Percentiles rank a stretch among this genome's conserved stretches.
These are phyloP conservation scores for Tricholoma sp. DNA, from an alignment of 768 basidiomycete species.

Conservation along the genomic window DNA sequence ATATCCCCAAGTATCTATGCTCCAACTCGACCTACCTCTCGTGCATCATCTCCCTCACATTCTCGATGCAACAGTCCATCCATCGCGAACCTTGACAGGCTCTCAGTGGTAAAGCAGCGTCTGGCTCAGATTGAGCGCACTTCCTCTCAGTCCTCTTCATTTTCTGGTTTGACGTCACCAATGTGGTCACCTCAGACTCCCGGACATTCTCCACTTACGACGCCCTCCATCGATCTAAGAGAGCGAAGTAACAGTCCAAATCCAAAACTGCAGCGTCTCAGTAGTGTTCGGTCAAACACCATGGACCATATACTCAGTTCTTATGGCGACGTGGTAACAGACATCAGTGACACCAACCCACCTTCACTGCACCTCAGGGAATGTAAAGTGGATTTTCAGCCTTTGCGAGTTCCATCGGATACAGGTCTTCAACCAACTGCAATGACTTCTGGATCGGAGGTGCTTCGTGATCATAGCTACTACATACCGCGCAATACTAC, in stretches of 20 bases:
- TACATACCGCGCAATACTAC: conserved; percentile 3
- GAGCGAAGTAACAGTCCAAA: not conserved
- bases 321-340: conserved; percentile 9
- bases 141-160: conserved; percentile 17
- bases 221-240: not conserved
- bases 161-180: conserved; percentile 4
- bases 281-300: conserved; percentile 11
- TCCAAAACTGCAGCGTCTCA: conserved; percentile 4
- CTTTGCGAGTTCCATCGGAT: not conserved
- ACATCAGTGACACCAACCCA: not conserved
- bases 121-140: conserved; percentile 52
- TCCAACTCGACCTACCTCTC: conserved; percentile 16
- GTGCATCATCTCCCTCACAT: conserved; percentile 9
- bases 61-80: conserved; percentile 45
- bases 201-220: not conserved
- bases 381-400: not conserved
- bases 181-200: conserved; percentile 6
- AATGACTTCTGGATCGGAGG: not conserved
- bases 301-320: conserved; percentile 23
- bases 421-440: not conserved
- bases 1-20: conserved; percentile 23
- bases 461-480: conserved; percentile 6
- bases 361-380: not conserved
- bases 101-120: conserved; percentile 64
- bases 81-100: conserved; percentile 52